Conservation (phyloP, 352 stramenopile species). For the Phytophthora melonis region DNA sequence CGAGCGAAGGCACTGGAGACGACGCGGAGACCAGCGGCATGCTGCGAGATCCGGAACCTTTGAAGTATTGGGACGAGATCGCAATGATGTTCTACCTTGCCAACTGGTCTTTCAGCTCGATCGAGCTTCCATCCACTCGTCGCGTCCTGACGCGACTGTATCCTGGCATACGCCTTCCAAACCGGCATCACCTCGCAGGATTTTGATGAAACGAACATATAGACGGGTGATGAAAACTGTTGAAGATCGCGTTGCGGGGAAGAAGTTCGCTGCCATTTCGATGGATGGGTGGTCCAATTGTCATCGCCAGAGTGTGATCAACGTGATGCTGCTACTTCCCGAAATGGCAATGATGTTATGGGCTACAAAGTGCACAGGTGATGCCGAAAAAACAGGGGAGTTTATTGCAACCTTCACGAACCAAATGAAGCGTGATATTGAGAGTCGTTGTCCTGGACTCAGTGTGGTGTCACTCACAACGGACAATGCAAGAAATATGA, state of each 20-base stretch:
- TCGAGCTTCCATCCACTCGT: conserved; percentile 1
- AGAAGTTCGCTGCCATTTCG: not conserved
- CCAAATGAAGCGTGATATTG: not conserved
- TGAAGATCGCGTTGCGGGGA: not conserved
- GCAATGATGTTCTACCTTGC: conserved; percentile 6
- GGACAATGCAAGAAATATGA: conserved; percentile 8
- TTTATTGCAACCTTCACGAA: no score
- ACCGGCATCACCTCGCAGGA: not conserved
- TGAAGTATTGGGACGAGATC: conserved; percentile 4
- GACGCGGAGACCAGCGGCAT: no score
- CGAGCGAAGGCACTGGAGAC: no score
- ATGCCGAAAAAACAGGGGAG: no score
- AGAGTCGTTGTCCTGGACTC: not conserved
- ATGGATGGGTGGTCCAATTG: conserved; percentile 3
- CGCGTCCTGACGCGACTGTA: not conserved
- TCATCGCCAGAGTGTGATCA: not conserved
- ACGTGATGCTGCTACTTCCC: not conserved
- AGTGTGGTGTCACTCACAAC: conserved; percentile 1
- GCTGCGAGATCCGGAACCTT: no score
- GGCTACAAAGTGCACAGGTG: no score
- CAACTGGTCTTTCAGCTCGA: not conserved
- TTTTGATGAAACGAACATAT: no score
- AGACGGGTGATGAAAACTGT: no score
- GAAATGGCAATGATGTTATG: no score
- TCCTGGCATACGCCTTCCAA: not conserved